phyloP scores from a whole-genome alignment of 768 basidiomycete species.

The Boletus sp. region DNA sequence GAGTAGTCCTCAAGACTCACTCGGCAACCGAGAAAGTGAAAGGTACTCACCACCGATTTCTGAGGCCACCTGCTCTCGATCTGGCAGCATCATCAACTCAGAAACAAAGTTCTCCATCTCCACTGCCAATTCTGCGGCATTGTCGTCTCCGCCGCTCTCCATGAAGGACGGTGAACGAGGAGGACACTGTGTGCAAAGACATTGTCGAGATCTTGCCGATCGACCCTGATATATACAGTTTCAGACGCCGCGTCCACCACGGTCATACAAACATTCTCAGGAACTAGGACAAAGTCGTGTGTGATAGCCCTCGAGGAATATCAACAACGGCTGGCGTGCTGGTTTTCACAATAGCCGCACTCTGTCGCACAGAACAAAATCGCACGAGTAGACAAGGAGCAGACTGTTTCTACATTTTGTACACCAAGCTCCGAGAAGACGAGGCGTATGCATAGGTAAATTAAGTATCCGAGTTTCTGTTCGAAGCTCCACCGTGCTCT shows the following conservation, averaged over 20 bases:
- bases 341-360: too few relatives aligned
- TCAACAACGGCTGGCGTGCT: too few relatives aligned
- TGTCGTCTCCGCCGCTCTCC: constrained; percentile 13
- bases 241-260: constrained; percentile 8
- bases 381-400: too few relatives aligned
- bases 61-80: constrained; percentile 43
- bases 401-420: too few relatives aligned
- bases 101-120: constrained; percentile 29
- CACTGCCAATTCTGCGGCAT: constrained; percentile 12
- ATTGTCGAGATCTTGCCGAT: constrained; percentile 5
- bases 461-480: too few relatives aligned
- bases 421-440: too few relatives aligned
- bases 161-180: constrained; percentile 7
- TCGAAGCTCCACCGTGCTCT: too few relatives aligned
- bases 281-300: too few relatives aligned
- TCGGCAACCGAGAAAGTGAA: background rate
- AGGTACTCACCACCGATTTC: constrained; percentile 44
- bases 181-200: constrained; percentile 4
- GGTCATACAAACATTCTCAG: background rate
- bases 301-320: too few relatives aligned
- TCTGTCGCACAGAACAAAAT: too few relatives aligned
- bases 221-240: background rate
- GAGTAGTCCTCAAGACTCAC: background rate
- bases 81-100: constrained; percentile 32
- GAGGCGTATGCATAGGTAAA: too few relatives aligned